phyloP scores from a whole-genome alignment of 2,329 filamentous ascomycete genomes.

The Ceratocystis destructans region DNA sequence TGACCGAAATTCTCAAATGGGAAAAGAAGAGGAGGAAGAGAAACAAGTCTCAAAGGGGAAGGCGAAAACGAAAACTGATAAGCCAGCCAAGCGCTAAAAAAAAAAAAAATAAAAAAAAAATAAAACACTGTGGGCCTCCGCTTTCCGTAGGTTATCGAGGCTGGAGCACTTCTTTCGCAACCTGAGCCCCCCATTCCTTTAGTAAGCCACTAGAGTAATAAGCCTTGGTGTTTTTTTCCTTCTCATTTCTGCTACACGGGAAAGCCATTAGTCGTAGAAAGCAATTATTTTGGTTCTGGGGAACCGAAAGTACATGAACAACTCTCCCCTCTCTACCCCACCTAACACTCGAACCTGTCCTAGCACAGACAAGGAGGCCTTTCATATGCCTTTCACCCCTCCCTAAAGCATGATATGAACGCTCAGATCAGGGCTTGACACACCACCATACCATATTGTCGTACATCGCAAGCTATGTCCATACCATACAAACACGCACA shows the following conservation, averaged over 20 bases:
- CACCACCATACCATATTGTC: neutral
- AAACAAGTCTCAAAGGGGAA: neutral
- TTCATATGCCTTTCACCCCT: neutral
- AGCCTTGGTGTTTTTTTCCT: neutral
- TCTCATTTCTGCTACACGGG: neutral
- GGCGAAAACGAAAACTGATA: neutral
- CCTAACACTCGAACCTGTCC: neutral
- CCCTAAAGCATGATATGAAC: neutral
- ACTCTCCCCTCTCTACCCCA: neutral
- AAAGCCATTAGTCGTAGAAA: neutral
- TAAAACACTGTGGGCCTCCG: conserved; percentile 4
- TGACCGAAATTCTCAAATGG: neutral
- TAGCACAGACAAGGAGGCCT: neutral
- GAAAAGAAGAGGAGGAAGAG: neutral
- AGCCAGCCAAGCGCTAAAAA: conserved; percentile 9
- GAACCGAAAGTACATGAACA: neutral
- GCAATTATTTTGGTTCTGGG: neutral
- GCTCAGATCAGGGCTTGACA: neutral
- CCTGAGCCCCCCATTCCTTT: neutral
- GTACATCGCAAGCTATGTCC: neutral
- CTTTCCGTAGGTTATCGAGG: conserved; percentile 14
- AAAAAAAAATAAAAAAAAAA: conserved; percentile 4
- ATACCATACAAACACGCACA: neutral
- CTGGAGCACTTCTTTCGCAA: neutral
- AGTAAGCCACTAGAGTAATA: no score